Conservation (phyloP, 352 stramenopile species). For the Peronospora farinosa region DNA sequence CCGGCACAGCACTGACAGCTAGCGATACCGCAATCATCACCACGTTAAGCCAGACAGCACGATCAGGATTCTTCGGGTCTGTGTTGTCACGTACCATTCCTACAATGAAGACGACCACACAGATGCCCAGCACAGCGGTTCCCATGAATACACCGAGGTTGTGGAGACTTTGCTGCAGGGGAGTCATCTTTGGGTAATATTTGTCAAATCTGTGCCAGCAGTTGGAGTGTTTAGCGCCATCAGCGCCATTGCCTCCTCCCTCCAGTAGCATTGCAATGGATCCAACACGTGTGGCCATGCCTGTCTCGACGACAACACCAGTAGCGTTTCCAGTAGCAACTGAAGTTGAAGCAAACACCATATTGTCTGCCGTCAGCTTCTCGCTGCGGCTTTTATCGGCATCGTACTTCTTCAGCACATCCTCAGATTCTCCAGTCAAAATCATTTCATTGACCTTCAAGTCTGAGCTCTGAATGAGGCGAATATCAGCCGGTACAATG, state of each 20-base stretch:
- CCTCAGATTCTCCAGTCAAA: conserved; percentile 89
- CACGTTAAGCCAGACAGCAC: conserved; percentile 89
- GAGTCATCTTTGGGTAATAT: conserved; percentile 77
- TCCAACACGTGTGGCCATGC: conserved; percentile 57
- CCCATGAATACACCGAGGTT: conserved; percentile 90
- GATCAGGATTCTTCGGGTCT: conserved; percentile 66
- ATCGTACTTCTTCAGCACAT: conserved; percentile 66
- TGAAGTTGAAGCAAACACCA: conserved; percentile 89
- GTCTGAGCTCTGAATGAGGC: conserved; percentile 79
- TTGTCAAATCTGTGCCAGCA: conserved; percentile 53
- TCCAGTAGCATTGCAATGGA: conserved; percentile 58
- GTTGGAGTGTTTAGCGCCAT: conserved; percentile 41
- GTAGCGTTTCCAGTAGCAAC: conserved; percentile 59
- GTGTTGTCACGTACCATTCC: conserved; percentile 62
- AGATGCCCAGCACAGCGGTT: conserved; percentile 83
- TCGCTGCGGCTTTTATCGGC: conserved; percentile 36
- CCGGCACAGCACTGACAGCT: conserved; percentile 59
- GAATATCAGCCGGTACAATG: conserved; percentile 88
- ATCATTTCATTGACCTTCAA: conserved; percentile 91
- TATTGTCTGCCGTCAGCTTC: conserved; percentile 72
- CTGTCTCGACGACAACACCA: conserved; percentile 56
- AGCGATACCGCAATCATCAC: conserved; percentile 92
- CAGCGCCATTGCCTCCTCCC: conserved; percentile 10
- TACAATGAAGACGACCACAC: conserved; percentile 89
- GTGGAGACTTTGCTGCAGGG: conserved; percentile 90